Conservation (phyloP, 2,329 filamentous ascomycete species). For the Cytospora piceicola region DNA sequence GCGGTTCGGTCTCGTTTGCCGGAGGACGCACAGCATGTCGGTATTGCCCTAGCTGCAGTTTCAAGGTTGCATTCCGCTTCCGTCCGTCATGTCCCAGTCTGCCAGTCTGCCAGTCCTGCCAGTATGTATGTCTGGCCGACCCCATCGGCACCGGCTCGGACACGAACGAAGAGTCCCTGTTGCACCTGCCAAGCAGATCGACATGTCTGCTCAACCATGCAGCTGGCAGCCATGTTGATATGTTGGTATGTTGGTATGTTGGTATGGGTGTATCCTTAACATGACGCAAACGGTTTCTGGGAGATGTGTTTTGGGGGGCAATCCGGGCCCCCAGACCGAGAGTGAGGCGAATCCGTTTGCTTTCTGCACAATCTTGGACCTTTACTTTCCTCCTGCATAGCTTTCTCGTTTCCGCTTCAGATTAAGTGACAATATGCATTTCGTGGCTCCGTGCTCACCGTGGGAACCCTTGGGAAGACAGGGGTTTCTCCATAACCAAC, state of each 20-base stretch:
- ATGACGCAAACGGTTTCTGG: too few species aligned
- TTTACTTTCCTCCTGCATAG: not conserved
- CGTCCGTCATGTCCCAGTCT: constrained; percentile 11
- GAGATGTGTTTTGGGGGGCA: not conserved
- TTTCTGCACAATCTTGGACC: too few species aligned
- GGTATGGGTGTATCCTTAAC: too few species aligned
- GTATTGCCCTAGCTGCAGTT: constrained; percentile 7
- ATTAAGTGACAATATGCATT: not conserved
- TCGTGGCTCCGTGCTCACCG: not conserved
- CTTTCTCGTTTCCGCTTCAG: not conserved
- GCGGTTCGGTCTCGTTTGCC: constrained; percentile 18
- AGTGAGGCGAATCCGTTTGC: too few species aligned
- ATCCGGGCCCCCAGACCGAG: too few species aligned
- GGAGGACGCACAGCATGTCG: not conserved
- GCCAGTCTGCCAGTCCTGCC: constrained; percentile 10
- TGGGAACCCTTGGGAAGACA: not conserved
- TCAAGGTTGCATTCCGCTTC: constrained; percentile 21
- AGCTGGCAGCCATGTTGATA: too few species aligned
- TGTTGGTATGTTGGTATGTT: too few species aligned
- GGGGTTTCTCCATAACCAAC: not conserved
- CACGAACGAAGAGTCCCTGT: not conserved
- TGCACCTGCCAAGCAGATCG: too few species aligned
- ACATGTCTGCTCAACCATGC: too few species aligned
- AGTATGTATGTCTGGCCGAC: too few species aligned
- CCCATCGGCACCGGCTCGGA: not conserved